Evolutionary conservation across 2,329 filamentous ascomycete species (phyloP).

Genomic region (Cercospora zeae-maydis): DNA sequence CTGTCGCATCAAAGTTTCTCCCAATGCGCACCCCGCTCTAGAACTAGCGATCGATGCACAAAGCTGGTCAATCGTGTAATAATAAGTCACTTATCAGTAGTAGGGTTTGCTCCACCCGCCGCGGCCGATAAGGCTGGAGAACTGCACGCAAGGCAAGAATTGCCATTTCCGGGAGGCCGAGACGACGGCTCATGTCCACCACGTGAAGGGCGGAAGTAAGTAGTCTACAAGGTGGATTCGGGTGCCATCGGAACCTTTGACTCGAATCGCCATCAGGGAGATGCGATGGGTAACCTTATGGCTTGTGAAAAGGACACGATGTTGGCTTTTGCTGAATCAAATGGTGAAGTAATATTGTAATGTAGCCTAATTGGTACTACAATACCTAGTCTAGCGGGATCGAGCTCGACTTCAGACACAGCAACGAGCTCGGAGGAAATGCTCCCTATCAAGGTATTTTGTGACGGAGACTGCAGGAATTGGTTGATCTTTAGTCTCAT

Average conservation of each 20-base stretch:
- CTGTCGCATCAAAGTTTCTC: not conserved
- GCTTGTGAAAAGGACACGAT: not conserved
- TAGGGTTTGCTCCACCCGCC: not conserved
- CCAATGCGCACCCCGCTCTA: conserved; percentile 5
- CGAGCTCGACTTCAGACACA: too few relatives aligned
- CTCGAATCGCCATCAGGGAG: not conserved
- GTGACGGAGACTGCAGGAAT: too few relatives aligned
- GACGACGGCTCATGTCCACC: not conserved
- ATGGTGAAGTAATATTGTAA: not conserved
- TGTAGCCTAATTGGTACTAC: too few relatives aligned
- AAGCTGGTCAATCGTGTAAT: not conserved
- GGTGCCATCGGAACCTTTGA: not conserved
- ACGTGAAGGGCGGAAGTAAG: not conserved
- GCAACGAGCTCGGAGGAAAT: not conserved
- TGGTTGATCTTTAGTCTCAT: too few relatives aligned
- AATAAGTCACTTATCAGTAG: conserved; percentile 1
- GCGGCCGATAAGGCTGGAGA: conserved; percentile 3
- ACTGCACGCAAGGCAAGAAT: not conserved
- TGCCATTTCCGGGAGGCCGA: conserved; percentile 1
- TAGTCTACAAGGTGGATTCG: too few relatives aligned
- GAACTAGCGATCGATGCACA: not conserved
- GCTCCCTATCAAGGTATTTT: too few relatives aligned
- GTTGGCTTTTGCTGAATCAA: not conserved
- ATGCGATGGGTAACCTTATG: not conserved
- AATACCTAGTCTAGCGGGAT: too few relatives aligned